Evolutionary conservation across 1,284 basidiomycete species (phyloP).

Genomic region (Rhodotorula sp.): DNA sequence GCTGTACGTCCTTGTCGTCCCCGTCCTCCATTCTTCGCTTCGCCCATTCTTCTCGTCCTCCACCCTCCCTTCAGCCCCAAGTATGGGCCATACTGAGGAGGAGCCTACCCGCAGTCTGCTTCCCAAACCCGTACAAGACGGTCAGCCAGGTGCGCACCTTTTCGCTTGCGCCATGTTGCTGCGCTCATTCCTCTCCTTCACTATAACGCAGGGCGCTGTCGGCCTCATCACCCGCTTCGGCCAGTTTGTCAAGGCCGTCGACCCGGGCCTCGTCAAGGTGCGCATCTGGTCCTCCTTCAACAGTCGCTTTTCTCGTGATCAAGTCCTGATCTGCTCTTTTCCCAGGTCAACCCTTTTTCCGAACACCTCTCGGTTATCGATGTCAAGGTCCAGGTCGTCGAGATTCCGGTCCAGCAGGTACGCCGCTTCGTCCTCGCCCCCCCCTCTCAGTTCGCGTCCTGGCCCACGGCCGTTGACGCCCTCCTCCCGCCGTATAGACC

Average conservation of each 20-base stretch:
- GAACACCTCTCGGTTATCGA: constrained; percentile 77
- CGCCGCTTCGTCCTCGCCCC: too few relatives aligned
- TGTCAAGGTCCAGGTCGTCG: constrained; percentile 76
- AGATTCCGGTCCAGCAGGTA: constrained; percentile 46
- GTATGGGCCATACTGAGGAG: too few relatives aligned
- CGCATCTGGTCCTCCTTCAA: fast-evolving
- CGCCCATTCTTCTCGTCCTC: not conserved
- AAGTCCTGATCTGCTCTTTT: constrained; percentile 53
- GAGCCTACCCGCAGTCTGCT: constrained; percentile 57
- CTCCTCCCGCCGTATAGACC: not conserved
- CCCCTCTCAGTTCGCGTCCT: too few relatives aligned
- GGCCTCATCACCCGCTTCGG: constrained; percentile 68
- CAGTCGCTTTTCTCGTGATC: constrained; percentile 68
- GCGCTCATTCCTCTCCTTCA: not conserved
- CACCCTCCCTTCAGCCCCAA: not conserved
- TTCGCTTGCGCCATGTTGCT: not conserved
- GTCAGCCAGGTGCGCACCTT: constrained; percentile 5
- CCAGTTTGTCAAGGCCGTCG: constrained; percentile 59
- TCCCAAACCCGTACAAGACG: constrained; percentile 61
- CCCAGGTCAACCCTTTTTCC: constrained; percentile 87
- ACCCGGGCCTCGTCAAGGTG: not conserved
- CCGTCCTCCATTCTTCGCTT: not conserved
- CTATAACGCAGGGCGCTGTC: constrained; percentile 78
- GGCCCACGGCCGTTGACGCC: too few relatives aligned
- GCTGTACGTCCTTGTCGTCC: constrained; percentile 9